Conservation (phyloP, 306 rosid genomes). For the Rosa chinensis region DNA sequence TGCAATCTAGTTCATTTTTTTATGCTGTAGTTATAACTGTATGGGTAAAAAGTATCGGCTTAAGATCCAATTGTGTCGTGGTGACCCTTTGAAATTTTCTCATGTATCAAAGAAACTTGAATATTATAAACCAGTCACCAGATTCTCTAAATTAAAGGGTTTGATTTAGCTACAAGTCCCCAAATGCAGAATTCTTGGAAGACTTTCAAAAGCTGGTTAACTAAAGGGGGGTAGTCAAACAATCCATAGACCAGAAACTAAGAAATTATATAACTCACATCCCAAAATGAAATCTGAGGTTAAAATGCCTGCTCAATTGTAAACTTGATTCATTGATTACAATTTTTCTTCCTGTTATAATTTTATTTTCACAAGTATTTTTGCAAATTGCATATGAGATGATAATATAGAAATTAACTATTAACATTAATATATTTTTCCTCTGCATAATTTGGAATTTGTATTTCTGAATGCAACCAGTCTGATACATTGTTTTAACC, state of each 20-base stretch:
- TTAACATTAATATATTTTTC: not conserved
- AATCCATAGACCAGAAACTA: constrained; percentile 1
- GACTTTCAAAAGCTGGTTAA: not conserved
- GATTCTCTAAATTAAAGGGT: constrained; percentile 34
- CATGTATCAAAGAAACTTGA: constrained; percentile 28
- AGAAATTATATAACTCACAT: not conserved
- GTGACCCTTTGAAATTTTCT: constrained; percentile 1
- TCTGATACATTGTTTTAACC: constrained; percentile 27
- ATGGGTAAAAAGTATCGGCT: constrained; percentile 38
- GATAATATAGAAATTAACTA: not conserved
- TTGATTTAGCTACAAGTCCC: constrained; percentile 22
- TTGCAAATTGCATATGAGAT: not conserved
- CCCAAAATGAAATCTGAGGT: not conserved
- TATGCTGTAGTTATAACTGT: constrained; percentile 50
- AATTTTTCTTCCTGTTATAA: not conserved
- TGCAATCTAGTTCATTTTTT: constrained; percentile 51
- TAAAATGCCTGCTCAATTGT: not conserved
- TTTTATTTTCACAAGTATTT: not conserved
- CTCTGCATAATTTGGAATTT: not conserved
- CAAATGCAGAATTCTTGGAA: constrained; percentile 3
- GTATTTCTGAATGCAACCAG: not conserved
- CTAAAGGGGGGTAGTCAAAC: not conserved
- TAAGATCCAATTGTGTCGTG: constrained; percentile 30
- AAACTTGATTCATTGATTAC: not conserved
- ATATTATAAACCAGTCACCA: constrained; percentile 25